Evolutionary conservation across 2,329 filamentous ascomycete genomes (phyloP).

Genomic region (Neocatenulostroma microsporum): DNA sequence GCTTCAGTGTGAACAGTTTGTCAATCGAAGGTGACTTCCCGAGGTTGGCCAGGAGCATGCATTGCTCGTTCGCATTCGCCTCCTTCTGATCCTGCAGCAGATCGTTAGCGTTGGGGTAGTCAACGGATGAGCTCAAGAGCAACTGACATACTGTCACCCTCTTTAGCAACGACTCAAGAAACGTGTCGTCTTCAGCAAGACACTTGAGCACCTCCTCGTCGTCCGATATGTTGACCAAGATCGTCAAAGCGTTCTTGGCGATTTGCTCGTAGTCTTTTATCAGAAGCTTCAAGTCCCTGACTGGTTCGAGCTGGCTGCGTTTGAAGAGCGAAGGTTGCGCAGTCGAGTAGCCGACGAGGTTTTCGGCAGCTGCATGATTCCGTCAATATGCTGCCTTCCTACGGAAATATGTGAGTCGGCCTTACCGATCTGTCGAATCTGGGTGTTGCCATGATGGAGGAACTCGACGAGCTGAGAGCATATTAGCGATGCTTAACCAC

Average conservation of each 20-base stretch:
- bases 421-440: conserved; percentile 72
- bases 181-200: conserved; percentile 70
- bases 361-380: conserved; percentile 59
- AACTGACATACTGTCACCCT: conserved; percentile 66
- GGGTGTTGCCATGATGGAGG: conserved; percentile 82
- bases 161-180: conserved; percentile 64
- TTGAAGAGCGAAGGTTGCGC: conserved; percentile 78
- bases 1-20: conserved; percentile 59
- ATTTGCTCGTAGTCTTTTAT: conserved; percentile 84
- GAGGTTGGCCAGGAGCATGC: conserved; percentile 91
- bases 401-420: not conserved
- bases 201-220: conserved; percentile 67
- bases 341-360: conserved; percentile 76
- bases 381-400: not conserved
- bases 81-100: conserved; percentile 66
- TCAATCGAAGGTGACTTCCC: conserved; percentile 68
- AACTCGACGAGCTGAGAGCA: conserved; percentile 72
- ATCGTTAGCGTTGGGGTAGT: no score
- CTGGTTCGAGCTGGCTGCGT: conserved; percentile 63
- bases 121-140: no score
- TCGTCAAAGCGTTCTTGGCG: conserved; percentile 83
- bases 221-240: conserved; percentile 76
- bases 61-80: conserved; percentile 70
- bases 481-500: conserved; percentile 15
- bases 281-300: conserved; percentile 81